Percentiles rank a stretch among this genome's conserved stretches.
phyloP scores from a whole-genome alignment of 345 rosid species.

The Aethionema arabicum region DNA sequence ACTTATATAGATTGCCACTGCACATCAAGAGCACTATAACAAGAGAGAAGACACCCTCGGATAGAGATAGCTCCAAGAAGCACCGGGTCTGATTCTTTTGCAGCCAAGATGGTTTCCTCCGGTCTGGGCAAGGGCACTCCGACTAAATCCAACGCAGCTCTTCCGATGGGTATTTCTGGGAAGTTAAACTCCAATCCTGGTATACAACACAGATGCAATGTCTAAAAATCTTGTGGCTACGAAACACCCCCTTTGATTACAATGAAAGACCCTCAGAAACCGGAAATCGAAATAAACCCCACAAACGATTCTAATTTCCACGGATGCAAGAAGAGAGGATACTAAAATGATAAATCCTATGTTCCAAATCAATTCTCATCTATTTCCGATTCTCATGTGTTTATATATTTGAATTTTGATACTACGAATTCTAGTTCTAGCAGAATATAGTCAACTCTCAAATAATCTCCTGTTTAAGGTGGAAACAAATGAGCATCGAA shows the following conservation, averaged over 20 bases:
- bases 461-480: background rate
- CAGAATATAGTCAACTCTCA: background rate
- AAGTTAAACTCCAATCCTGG: constrained; percentile 75
- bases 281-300: background rate
- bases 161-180: constrained; percentile 88
- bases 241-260: background rate
- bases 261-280: background rate
- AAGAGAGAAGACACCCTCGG: constrained; percentile 61
- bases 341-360: background rate
- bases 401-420: background rate
- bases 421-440: background rate
- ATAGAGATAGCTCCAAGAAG: constrained; percentile 96
- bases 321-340: background rate
- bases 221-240: background rate
- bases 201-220: background rate
- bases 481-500: background rate
- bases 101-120: constrained; percentile 78
- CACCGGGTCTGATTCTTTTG: constrained; percentile 75
- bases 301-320: background rate
- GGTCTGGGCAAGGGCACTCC: constrained; percentile 96
- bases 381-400: background rate
- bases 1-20: background rate
- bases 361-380: background rate
- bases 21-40: constrained; percentile 26
- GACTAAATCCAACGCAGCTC: constrained; percentile 87